phyloP scores from a whole-genome alignment of 257 asterid species.

The Haberlea rhodopensis region DNA sequence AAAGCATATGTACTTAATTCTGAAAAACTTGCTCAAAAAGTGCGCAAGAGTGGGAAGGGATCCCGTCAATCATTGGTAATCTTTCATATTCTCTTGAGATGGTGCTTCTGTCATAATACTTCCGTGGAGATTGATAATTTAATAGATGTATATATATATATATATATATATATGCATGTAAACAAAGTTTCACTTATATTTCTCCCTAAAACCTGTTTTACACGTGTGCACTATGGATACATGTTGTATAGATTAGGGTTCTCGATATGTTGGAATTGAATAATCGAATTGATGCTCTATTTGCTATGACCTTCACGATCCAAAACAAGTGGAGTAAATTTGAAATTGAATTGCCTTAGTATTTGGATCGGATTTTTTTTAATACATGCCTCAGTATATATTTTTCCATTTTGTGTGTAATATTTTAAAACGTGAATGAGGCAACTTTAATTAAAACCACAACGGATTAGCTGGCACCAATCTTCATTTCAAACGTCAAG shows the following conservation, averaged over 20 bases:
- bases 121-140: slow-evolving; percentile 4
- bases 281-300: neutral
- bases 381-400: neutral
- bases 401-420: neutral
- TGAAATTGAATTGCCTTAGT: neutral
- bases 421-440: neutral
- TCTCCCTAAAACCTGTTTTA: neutral
- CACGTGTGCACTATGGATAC: neutral
- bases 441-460: too few species aligned
- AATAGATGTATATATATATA: too few species aligned
- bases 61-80: slow-evolving; percentile 46
- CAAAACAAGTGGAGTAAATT: neutral
- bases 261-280: neutral
- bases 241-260: neutral
- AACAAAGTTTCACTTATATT: neutral
- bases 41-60: slow-evolving; percentile 43
- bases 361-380: neutral
- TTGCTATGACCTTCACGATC: neutral
- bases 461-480: neutral
- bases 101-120: neutral
- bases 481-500: neutral
- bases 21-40: slow-evolving; percentile 41
- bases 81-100: slow-evolving; percentile 8
- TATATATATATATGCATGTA: neutral
- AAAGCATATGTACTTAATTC: slow-evolving; percentile 44